Evolutionary conservation across 257 asterid genomes (phyloP), one percentile per base, ranked within the genome.

Genomic region (Ilex asprella): DNA sequence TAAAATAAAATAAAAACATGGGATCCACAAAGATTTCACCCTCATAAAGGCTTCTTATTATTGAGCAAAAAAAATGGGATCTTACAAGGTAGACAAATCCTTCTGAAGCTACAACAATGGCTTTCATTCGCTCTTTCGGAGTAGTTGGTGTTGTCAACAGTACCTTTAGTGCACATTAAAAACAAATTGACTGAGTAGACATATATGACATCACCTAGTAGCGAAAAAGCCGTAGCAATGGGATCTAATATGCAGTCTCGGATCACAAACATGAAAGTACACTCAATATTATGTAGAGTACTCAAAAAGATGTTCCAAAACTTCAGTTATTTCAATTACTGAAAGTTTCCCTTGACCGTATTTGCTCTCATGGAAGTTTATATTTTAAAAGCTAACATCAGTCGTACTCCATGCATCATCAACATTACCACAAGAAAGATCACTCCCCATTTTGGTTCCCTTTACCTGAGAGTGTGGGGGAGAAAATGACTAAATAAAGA

Each of bases 61-160:
- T n/a, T n/a, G n/a, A n/a, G n/a, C n/a, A n/a, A n/a, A n/a, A n/a
- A n/a, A n/a, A n/a, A n/a, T n/a, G n/a, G n/a, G 51, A 55, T 63
- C 92, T 78, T 78, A 89, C 97, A 68, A 90, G 97, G 79, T 90
- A 90, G 59, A 90, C 76, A 39, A 90, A 90, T 53, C 97, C 97
- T 78, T 87, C 95, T 15, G 97, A 81, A 65, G 80, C 91, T 62
- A 85, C 90, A 70, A 79, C 88, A 56, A 90, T 90, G 53, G 83
- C 79, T 77, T 78, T 69, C 97, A 90, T 90, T 64, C 97, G 86
- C 5, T 55, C 73, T 30, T 61, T 69, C 15, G 97, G 95, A 63
- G 97, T 87, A 9, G 97, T 87, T 3, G 97, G 97, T 57, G 97
- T 90, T 29, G 97, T 87, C 61, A 87, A 84, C 77, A 90, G 78